phyloP scores from a whole-genome alignment of 1,284 basidiomycete genomes.

The Bjerkandera adusta region DNA sequence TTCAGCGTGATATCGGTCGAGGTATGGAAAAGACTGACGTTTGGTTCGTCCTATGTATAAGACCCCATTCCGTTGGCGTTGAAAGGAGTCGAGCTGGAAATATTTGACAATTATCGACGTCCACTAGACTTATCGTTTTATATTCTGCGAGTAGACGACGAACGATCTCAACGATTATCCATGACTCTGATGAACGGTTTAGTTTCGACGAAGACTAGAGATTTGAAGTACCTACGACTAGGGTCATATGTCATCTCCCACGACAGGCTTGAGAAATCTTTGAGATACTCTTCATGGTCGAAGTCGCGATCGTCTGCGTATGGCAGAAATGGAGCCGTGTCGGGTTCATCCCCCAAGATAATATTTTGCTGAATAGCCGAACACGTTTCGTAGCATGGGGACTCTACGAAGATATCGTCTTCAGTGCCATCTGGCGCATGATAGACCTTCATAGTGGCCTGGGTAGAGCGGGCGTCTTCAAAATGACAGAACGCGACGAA shows the following conservation, averaged over 20 bases:
- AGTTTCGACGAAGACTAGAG: slow-evolving; percentile 13
- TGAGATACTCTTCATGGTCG: slow-evolving; percentile 34
- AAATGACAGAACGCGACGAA: not conserved
- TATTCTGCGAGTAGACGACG: slow-evolving; percentile 36
- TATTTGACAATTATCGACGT: slow-evolving; percentile 41
- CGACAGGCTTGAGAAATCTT: slow-evolving; percentile 41
- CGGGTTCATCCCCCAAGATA: slow-evolving; percentile 54
- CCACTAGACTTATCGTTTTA: slow-evolving; percentile 33
- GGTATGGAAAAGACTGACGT: slow-evolving; percentile 30
- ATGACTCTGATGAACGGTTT: slow-evolving; percentile 35
- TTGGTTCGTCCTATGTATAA: slow-evolving; percentile 32
- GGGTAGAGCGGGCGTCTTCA: not conserved
- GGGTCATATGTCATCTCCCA: slow-evolving; percentile 40
- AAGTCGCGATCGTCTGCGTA: slow-evolving; percentile 54
- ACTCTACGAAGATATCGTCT: not conserved
- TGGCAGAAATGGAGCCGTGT: slow-evolving; percentile 55
- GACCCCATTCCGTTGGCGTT: slow-evolving; percentile 23
- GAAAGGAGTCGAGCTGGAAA: slow-evolving; percentile 37
- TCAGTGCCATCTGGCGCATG: not conserved
- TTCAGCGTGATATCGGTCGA: slow-evolving; percentile 3
- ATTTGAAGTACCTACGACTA: slow-evolving; percentile 47
- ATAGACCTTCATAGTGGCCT: not conserved
- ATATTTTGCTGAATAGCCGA: slow-evolving; percentile 44
- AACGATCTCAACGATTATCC: slow-evolving; percentile 43
- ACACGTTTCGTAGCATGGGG: slow-evolving; percentile 45